Conservation (phyloP, 1,284 basidiomycete species). For the Irpex lacteus region DNA sequence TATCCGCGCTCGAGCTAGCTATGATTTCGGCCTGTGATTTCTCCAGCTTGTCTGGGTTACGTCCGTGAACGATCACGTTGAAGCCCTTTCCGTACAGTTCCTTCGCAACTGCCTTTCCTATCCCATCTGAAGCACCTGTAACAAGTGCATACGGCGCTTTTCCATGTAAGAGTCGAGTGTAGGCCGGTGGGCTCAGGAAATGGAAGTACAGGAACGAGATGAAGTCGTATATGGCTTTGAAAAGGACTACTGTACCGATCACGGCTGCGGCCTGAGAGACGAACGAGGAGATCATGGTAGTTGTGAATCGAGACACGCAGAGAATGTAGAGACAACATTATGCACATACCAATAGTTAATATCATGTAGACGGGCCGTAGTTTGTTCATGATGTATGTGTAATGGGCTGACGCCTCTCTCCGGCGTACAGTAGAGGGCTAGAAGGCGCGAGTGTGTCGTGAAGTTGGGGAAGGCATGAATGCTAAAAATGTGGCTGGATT, state of each 20-base stretch:
- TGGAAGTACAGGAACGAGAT: not conserved
- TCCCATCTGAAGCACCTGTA: constrained; percentile 32
- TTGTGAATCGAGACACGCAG: not conserved
- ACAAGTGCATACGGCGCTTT: constrained; percentile 25
- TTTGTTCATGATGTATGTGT: too few species aligned
- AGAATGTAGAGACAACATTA: not conserved
- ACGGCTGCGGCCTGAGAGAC: not conserved
- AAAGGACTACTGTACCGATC: constrained; percentile 4
- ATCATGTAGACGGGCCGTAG: too few species aligned
- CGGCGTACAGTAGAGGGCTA: not conserved
- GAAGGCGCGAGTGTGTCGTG: too few species aligned
- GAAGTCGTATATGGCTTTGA: not conserved
- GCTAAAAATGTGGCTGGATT: not conserved
- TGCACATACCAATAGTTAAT: too few species aligned
- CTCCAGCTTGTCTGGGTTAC: constrained; percentile 28
- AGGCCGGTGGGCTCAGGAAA: constrained; percentile 19
- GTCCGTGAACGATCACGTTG: constrained; percentile 31
- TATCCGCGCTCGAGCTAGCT: not conserved
- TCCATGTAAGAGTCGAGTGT: constrained; percentile 24
- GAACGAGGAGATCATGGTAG: not conserved
- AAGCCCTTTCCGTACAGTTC: constrained; percentile 30
- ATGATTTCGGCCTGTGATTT: constrained; percentile 21
- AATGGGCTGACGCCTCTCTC: too few species aligned
- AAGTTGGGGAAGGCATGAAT: not conserved
- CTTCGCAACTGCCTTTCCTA: constrained; percentile 25